Evolutionary conservation across 371 early-diverging fungal genomes (phyloP).

Genomic region (Funneliformis caledonium): DNA sequence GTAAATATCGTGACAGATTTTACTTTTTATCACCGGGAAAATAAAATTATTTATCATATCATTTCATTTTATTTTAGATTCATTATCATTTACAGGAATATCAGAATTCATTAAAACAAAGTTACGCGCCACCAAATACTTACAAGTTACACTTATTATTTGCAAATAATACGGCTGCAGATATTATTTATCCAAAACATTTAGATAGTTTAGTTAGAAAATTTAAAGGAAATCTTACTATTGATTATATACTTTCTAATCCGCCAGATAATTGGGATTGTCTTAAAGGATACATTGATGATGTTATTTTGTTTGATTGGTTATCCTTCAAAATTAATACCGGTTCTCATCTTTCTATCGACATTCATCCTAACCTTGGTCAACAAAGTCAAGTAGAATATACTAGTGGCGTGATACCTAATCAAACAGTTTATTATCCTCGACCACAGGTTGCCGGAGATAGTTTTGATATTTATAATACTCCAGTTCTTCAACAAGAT

Average conservation of each 20-base stretch:
- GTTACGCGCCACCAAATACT: neutral
- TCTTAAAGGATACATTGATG: neutral
- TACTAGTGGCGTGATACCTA: too few relatives aligned
- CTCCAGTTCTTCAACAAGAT: neutral
- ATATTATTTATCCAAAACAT: neutral
- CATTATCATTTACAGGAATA: conserved; percentile 6
- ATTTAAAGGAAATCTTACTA: neutral
- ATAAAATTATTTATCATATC: neutral
- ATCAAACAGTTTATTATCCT: neutral
- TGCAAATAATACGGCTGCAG: neutral
- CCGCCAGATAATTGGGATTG: neutral
- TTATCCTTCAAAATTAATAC: neutral
- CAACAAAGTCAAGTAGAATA: too few relatives aligned
- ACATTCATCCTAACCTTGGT: too few relatives aligned
- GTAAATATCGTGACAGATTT: neutral
- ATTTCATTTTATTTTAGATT: neutral
- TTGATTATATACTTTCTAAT: neutral
- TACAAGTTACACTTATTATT: neutral
- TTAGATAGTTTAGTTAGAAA: neutral
- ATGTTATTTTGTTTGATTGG: conserved; percentile 16
- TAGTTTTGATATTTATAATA: neutral
- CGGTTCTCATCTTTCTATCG: neutral
- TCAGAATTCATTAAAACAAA: neutral
- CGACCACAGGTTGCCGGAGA: neutral
- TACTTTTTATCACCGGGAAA: neutral